A percentile compares a stretch with the other conserved stretches of the same genome.
Evolutionary conservation across 768 basidiomycete species (phyloP).

Genomic region (Tricholoma terreum): DNA sequence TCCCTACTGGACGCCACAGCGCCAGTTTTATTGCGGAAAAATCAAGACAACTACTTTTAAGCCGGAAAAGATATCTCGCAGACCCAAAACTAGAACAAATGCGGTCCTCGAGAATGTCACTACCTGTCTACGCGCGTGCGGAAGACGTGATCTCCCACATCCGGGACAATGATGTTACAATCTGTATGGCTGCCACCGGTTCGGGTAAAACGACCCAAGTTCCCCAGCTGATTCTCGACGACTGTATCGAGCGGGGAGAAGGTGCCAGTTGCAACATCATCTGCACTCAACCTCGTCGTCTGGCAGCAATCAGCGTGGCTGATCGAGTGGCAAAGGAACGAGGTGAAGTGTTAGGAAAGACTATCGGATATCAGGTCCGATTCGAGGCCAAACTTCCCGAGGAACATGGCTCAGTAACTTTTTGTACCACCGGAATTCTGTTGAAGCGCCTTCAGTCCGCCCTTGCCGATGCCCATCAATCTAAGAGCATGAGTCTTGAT

Average conservation of each 20-base stretch:
- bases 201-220: constrained; percentile 96
- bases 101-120: constrained; percentile 58
- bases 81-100: constrained; percentile 64
- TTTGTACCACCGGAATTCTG: constrained; percentile 92
- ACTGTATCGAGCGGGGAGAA: constrained; percentile 71
- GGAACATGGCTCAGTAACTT: constrained; percentile 81
- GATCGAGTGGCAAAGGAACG: constrained; percentile 89
- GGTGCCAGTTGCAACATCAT: constrained; percentile 86
- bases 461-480: constrained; percentile 41
- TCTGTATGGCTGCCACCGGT: constrained; percentile 87
- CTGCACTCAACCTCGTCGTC: constrained; percentile 89
- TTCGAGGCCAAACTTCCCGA: constrained; percentile 82
- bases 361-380: constrained; percentile 89
- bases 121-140: constrained; percentile 76
- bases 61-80: constrained; percentile 54
- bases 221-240: constrained; percentile 88
- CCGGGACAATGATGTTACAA: constrained; percentile 74
- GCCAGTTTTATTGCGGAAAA: constrained; percentile 40
- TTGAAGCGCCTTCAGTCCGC: constrained; percentile 81
- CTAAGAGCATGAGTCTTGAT: constrained; percentile 50
- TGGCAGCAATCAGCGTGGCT: constrained; percentile 91
- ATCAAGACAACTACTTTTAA: constrained; percentile 53
- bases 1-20: constrained; percentile 21
- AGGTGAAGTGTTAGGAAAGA: constrained; percentile 63
- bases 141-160: constrained; percentile 68